Base-by-base conservation (phyloP, 768 basidiomycete genomes). In the Lactifluus subvellereus region DNA sequence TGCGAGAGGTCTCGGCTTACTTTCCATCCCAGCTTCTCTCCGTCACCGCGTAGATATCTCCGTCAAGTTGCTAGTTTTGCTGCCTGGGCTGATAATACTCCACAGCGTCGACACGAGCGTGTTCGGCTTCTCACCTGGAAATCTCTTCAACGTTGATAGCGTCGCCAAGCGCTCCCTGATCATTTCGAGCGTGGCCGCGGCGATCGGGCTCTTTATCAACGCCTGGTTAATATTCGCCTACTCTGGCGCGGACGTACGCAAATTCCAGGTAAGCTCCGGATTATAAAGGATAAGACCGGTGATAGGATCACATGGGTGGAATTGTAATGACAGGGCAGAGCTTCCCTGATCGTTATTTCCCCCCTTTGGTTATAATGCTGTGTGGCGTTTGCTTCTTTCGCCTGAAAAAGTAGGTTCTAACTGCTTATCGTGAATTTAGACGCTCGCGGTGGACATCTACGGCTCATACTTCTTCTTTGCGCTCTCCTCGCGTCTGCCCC, bases 201-300 rank as follows among this genome's bases (percentile, higher is more conserved):
- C 84, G 0, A 76, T 89, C 18, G 89, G 88, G 1, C 80, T 89
- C 55, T 74, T 81, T 6, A 79, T 80, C 58, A 82, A 83, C 54
- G 80, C 82, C 0, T 89, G 86, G 85, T 84, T 88, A 71, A 71
- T 88, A 22, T 72, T 90, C 5, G 75, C 77, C 2, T 91, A 89
- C 70, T 79, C 75, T 64, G 83, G 83, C 72, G 78, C 75, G 4
- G 78, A 81, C 58, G 66, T 80, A 0, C 66, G 72, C 0, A 84
- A 80, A 13, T 86, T 87, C 67, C 77, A 80, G 60, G 87, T 85
- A 61, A 42, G 80, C 72, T n/a, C 14, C n/a, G 35, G 2, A 27
- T 27, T 27, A 27, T 27, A 27, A 3, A 27, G 27, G 27, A 27
- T 27, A 27, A 27, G 27, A 27, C 3, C 2, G 2, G 27, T 27